Evolutionary conservation across 345 rosid species (phyloP).

Genomic region (Atalantia buxifolia): DNA sequence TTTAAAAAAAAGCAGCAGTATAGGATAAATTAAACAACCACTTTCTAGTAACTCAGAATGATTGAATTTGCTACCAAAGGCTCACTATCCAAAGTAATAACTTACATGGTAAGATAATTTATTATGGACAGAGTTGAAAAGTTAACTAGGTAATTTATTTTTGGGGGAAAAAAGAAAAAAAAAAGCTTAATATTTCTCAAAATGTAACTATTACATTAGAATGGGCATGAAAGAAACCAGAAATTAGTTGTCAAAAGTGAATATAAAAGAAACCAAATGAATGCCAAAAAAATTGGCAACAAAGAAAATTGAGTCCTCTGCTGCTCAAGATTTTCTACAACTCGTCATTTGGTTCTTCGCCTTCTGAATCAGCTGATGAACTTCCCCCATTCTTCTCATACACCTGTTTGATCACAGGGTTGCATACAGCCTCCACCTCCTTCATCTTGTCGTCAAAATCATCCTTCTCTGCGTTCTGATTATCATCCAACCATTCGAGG

Average conservation of each 20-base stretch:
- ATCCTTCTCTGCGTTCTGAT: conserved; percentile 47
- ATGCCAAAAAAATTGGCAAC: not conserved
- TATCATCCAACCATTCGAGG: conserved; percentile 57
- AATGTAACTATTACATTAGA: not conserved
- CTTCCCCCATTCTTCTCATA: conserved; percentile 38
- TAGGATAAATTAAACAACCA: no score
- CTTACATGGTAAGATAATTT: no score
- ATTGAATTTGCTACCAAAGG: no score
- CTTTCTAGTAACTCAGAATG: no score
- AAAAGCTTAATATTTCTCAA: not conserved
- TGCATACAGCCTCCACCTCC: conserved; percentile 52
- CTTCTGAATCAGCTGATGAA: conserved; percentile 24
- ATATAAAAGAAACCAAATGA: no score
- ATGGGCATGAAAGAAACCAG: not conserved
- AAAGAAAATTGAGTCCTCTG: not conserved
- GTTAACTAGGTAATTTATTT: not conserved
- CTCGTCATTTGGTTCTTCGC: conserved; percentile 42
- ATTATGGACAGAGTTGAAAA: not conserved
- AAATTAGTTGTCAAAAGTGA: no score
- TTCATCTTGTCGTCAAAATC: conserved; percentile 54
- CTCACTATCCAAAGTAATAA: no score
- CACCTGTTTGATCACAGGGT: conserved; percentile 45
- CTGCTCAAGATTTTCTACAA: conserved; percentile 16
- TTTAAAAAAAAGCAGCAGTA: no score
- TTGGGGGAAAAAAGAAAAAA: not conserved